These are phyloP conservation scores for Dovyalis caffra DNA, from an alignment of 345 rosid genomes.

Conservation along the genomic window DNA sequence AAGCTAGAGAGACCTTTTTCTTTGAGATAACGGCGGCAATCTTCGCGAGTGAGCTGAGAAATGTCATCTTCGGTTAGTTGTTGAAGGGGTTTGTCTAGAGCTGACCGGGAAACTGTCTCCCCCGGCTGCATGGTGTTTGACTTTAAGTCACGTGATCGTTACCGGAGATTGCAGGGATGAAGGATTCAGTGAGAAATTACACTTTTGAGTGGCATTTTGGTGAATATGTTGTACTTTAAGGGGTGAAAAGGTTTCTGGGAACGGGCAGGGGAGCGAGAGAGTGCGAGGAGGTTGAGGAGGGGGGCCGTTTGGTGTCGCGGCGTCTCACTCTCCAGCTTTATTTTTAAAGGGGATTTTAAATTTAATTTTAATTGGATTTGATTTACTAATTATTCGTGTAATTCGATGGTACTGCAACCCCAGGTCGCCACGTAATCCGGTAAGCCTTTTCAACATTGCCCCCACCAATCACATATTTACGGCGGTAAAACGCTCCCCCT, in stretches of 20 bases:
- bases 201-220: slow-evolving; percentile 17
- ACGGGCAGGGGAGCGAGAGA: not conserved
- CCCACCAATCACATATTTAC: not conserved
- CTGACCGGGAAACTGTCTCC: slow-evolving; percentile 31
- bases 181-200: not conserved
- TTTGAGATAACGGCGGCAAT: slow-evolving; percentile 89
- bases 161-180: not conserved
- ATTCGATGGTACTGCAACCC: slow-evolving; percentile 18
- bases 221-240: slow-evolving; percentile 12
- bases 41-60: slow-evolving; percentile 96
- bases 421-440: slow-evolving; percentile 27
- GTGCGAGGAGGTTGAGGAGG: not conserved
- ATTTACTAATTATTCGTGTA: not conserved
- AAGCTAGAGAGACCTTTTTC: slow-evolving; percentile 55
- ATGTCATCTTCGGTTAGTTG: slow-evolving; percentile 88
- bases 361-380: not conserved
- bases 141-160: slow-evolving; percentile 1
- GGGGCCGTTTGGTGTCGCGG: slow-evolving; percentile 5
- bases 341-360: not conserved
- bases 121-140: slow-evolving; percentile 16
- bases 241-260: not conserved
- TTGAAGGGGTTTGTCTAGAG: slow-evolving; percentile 74
- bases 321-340: slow-evolving; percentile 13
- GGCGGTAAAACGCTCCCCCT: not conserved
- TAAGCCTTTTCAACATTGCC: not conserved